phyloP scores from a whole-genome alignment of 345 rosid species.

The Hypericum androsaemum region DNA sequence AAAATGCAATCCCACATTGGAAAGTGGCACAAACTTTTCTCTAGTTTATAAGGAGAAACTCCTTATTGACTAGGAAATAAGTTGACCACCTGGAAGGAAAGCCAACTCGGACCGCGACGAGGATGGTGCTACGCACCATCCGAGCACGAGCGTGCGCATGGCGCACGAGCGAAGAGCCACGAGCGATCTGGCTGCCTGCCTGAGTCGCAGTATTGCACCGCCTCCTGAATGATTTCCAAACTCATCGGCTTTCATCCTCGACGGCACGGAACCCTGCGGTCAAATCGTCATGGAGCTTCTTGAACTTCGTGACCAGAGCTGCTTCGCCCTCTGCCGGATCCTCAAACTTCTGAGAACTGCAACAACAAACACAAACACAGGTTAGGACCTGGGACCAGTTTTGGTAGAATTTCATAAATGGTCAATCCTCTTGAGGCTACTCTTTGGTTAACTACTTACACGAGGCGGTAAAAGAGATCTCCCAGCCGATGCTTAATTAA shows the following conservation, averaged over 20 bases:
- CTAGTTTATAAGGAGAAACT: too few relatives aligned
- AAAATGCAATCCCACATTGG: too few relatives aligned
- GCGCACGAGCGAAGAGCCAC: too few relatives aligned
- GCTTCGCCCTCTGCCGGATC: slow-evolving; percentile 99
- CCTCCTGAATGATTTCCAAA: neutral
- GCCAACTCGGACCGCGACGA: too few relatives aligned
- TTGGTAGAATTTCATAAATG: neutral
- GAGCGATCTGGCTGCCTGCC: too few relatives aligned
- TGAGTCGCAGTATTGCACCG: too few relatives aligned
- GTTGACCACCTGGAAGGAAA: too few relatives aligned
- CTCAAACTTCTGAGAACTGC: slow-evolving; percentile 95
- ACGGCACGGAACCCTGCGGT: slow-evolving; percentile 88
- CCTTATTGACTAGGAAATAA: too few relatives aligned
- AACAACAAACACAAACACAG: slow-evolving; percentile 1
- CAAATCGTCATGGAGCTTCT: slow-evolving; percentile 81
- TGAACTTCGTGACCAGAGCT: slow-evolving; percentile 71
- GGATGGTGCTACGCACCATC: too few relatives aligned
- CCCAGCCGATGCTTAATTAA: slow-evolving; percentile 95
- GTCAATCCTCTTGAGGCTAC: too few relatives aligned
- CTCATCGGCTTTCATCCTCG: slow-evolving; percentile 92
- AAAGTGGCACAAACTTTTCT: too few relatives aligned
- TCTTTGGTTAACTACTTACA: slow-evolving; percentile 47
- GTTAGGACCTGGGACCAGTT: neutral
- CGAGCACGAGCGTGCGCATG: too few relatives aligned
- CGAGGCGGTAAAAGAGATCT: slow-evolving; percentile 89